Evolutionary conservation across 2,329 filamentous ascomycete species (phyloP), one percentile per base, ranked within the genome.

Genomic region (Coniochaeta hoffmannii): DNA sequence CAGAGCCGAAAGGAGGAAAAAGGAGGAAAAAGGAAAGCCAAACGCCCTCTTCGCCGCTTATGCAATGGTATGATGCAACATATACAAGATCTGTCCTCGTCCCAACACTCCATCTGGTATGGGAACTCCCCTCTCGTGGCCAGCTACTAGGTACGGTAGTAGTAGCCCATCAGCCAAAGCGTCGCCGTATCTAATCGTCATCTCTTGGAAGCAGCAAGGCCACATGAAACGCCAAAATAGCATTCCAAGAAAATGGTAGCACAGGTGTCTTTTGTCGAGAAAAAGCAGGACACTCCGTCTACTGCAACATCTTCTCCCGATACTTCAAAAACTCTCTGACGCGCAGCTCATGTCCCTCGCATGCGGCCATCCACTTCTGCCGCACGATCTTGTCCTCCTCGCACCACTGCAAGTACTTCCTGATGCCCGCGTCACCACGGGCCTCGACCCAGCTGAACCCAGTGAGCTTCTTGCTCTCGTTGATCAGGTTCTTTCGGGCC

Each of bases 331-430:
- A 88, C 60, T 82, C 78, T 60, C 76, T 73, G 56, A 90, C 71
- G 10, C 78, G 77, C 56, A 74, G 68, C 56, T 81, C 77, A 64
- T 91, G 87, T 57, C 76, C 76, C 44, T 82, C 78, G 58, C 79
- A 82, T 8, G 81, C 81, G 9, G 77, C 67, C 30, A 71, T 70
- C 85, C 87, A 90, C 55, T 79, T 76, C 63, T 75, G 75, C 55
- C 84, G 74, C 5, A 89, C 80, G 50, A 75, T 73, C 59, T 83
- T 78, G 64, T 91, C 88, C 67, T 89, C 81, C 60, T 80, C 78
- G 55, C 87, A 69, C 65, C 80, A 82, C 35, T 71, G 71, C 56
- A 82, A 67, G 65, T 90, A 90, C 55, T 80, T 77, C 15, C 73
- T 66, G 24, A 85, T 74, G 0, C 80, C 82, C 1, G 62, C 59